These are phyloP conservation scores for Fusarium fracticaudum DNA, from an alignment of 2,329 filamentous ascomycete genomes.

Conservation along the genomic window DNA sequence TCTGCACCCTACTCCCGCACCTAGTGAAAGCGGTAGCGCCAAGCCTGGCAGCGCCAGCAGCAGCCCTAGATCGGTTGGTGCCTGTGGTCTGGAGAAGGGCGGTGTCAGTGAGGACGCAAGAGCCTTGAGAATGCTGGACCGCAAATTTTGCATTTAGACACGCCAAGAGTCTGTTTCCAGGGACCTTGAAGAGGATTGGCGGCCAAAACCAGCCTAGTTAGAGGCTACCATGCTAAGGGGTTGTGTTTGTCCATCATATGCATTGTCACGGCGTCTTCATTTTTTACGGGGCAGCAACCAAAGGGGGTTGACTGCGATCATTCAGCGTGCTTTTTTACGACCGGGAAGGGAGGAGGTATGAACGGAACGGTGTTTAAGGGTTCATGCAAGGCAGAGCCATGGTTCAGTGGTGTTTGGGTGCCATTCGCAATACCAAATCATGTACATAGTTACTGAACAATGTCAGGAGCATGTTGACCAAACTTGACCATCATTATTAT, in stretches of 20 bases:
- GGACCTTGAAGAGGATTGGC: not conserved
- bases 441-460: slow-evolving; percentile 36
- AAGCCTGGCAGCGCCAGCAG: slow-evolving; percentile 57
- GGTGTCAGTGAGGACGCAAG: slow-evolving; percentile 71
- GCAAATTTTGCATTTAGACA: slow-evolving; percentile 57
- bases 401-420: slow-evolving; percentile 25
- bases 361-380: slow-evolving; percentile 29
- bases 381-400: slow-evolving; percentile 12
- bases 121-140: slow-evolving; percentile 72
- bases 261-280: slow-evolving; percentile 42
- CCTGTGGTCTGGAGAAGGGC: slow-evolving; percentile 44
- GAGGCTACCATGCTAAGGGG: slow-evolving; percentile 8
- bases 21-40: slow-evolving; percentile 57
- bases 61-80: slow-evolving; percentile 45
- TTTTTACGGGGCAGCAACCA: slow-evolving; percentile 36
- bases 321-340: slow-evolving; percentile 38
- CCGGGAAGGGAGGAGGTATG: slow-evolving; percentile 23
- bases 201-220: not conserved
- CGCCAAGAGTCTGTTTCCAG: not conserved
- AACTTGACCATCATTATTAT: not conserved
- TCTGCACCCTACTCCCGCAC: slow-evolving; percentile 60
- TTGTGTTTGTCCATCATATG: slow-evolving; percentile 32
- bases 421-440: slow-evolving; percentile 15
- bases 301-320: slow-evolving; percentile 31
- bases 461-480: slow-evolving; percentile 20